phyloP scores from a whole-genome alignment of 495 filamentous ascomycete species.

The Tirmania nivea region DNA sequence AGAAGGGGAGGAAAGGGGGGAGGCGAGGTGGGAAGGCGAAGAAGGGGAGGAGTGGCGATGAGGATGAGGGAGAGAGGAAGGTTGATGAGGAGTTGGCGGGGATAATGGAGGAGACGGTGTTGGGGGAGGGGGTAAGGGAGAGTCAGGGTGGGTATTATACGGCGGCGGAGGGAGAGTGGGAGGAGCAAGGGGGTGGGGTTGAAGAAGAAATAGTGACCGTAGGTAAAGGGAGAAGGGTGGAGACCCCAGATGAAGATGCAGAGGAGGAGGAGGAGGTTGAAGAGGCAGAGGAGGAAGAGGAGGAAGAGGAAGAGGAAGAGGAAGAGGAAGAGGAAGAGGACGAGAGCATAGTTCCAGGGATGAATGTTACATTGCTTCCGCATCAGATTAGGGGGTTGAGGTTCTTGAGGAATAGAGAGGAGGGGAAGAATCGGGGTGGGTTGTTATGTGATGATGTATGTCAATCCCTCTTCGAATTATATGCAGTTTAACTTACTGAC shows the following conservation, averaged over 20 bases:
- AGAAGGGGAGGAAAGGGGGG: constrained; percentile 17
- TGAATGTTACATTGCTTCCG: constrained; percentile 68
- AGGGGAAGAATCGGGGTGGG: constrained; percentile 58
- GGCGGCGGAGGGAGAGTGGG: neutral
- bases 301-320: constrained; percentile 24
- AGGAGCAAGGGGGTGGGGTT: neutral
- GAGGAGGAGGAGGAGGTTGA: constrained; percentile 1
- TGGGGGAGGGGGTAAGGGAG: constrained; percentile 2
- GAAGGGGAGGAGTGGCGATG: constrained; percentile 21
- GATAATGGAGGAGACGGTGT: constrained; percentile 29
- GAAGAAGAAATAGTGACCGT: neutral
- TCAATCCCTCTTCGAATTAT: neutral
- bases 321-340: constrained; percentile 43
- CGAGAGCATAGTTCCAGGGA: constrained; percentile 52
- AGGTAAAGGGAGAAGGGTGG: neutral
- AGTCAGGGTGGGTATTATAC: neutral
- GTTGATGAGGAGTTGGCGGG: constrained; percentile 57
- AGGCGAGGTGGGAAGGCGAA: constrained; percentile 39
- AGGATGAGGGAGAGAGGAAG: neutral
- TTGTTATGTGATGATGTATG: constrained; percentile 57
- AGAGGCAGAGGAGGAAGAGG: constrained; percentile 4
- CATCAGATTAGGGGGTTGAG: constrained; percentile 82
- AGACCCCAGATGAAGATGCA: neutral
- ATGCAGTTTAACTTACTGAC: neutral
- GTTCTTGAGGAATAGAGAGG: constrained; percentile 85